Base-by-base conservation (phyloP, 192 early-diverging fungal species). In the Kappamyces sp. region DNA sequence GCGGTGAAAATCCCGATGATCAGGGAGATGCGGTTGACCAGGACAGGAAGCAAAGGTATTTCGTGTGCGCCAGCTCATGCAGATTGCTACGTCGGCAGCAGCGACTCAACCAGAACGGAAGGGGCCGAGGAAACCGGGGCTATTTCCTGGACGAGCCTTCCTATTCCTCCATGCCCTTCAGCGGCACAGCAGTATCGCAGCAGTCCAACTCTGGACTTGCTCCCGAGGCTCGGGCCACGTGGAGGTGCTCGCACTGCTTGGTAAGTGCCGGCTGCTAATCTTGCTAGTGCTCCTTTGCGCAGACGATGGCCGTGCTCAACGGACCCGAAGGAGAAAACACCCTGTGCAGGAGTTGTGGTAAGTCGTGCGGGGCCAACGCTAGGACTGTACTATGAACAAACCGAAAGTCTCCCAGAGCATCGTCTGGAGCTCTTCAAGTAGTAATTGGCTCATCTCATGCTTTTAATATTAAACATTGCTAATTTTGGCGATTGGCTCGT, bases 301-400 rank as follows among this genome's bases (percentile, higher is more conserved):
- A 53, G 34, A 53, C 51, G n/a, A 22, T 4, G n/a, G 5, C 12
- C 9, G 8, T 53, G n/a, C 9, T 4, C n/a, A 39, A 53, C 40
- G 51, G 51, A 0, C 51, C 51, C 9, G 32, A 6, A n/a, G 51
- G 51, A 8, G 22, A 12, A 6, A 14, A 33, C 29, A 53, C 51
- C 11, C 51, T 53, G 8, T 53, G 51, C 32, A 6, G 40, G 7
- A 22, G 5, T 4, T 53, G 51, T 53, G 51, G 51, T 53, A 53
- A 12, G 4, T 53, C 40, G 5, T 53, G 35, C n/a, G 30, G 30
- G 22, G 22, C 22, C 8, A 22, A 12, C 14, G 51, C 11, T 33
- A 53, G 51, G 51, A n/a, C 7, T 14, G 5, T 33, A 53, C 40
- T 53, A 53, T 53, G 51, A 53, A 22, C 9, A 5, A 33, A 4